A percentile compares a stretch with the other conserved stretches of the same genome.
Evolutionary conservation across 352 stramenopile genomes (phyloP).

Genomic region (Phytophthora ohioensis): DNA sequence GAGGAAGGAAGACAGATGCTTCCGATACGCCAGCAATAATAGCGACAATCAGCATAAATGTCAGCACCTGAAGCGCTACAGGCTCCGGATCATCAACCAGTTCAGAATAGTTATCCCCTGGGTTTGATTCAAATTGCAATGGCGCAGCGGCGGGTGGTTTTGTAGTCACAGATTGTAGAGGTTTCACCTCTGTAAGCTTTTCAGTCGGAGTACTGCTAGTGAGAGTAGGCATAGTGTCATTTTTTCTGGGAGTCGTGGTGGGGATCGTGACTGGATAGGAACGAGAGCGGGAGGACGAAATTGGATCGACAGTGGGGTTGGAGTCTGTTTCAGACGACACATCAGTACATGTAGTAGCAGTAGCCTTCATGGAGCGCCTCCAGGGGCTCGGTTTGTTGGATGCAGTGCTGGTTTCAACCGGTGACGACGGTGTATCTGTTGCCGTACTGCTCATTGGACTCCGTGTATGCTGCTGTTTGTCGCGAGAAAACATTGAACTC

Average conservation of each 20-base stretch:
- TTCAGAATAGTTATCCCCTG: conserved; percentile 4
- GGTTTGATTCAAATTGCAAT: background rate
- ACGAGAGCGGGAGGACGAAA: conserved; percentile 18
- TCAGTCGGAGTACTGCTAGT: conserved; percentile 13
- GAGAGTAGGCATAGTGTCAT: conserved; percentile 8
- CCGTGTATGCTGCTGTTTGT: conserved; percentile 44
- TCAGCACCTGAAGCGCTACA: conserved; percentile 28
- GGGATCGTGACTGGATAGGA: conserved; percentile 11
- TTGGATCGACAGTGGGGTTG: conserved; percentile 10
- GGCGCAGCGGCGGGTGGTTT: background rate
- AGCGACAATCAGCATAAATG: conserved; percentile 48
- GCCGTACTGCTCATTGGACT: conserved; percentile 40
- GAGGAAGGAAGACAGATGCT: conserved; percentile 68
- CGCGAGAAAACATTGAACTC: conserved; percentile 44
- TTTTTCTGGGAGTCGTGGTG: conserved; percentile 2
- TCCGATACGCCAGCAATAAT: conserved; percentile 40
- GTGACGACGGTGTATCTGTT: conserved; percentile 17
- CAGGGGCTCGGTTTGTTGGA: conserved; percentile 24
- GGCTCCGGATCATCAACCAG: conserved; percentile 19
- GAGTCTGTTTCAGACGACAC: conserved; percentile 12
- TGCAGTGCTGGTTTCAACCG: conserved; percentile 10
- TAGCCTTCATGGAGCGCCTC: conserved; percentile 28
- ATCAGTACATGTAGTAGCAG: conserved; percentile 6
- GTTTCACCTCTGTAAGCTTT: conserved; percentile 8
- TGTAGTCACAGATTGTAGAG: conserved; percentile 2